phyloP scores from a whole-genome alignment of 176 grass and related monocot genomes.

The Oryza coarctata region DNA sequence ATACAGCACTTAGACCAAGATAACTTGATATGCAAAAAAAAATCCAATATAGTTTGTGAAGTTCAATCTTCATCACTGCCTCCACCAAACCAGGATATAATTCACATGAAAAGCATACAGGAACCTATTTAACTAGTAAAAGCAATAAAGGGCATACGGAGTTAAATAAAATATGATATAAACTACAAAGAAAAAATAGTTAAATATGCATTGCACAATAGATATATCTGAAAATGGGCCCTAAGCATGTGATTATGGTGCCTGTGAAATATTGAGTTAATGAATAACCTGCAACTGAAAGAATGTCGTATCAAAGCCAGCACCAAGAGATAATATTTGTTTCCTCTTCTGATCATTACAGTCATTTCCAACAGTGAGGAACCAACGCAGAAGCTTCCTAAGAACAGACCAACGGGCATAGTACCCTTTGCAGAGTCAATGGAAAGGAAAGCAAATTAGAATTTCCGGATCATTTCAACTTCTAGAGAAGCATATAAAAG shows the following conservation, averaged over 20 bases:
- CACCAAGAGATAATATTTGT: slow-evolving; percentile 91
- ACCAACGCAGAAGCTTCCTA: slow-evolving; percentile 70
- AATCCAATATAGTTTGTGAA: neutral
- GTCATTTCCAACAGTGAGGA: slow-evolving; percentile 52
- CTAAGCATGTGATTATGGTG: neutral
- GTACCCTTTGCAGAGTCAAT: slow-evolving; percentile 58
- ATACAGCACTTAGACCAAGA: slow-evolving; percentile 17
- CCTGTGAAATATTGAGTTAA: neutral
- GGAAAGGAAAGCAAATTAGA: neutral
- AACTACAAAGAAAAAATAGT: neutral
- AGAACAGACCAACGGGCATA: slow-evolving; percentile 90
- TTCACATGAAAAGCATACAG: neutral
- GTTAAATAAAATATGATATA: neutral
- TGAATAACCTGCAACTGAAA: slow-evolving; percentile 80
- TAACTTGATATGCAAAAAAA: neutral
- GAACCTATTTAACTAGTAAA: too few relatives aligned
- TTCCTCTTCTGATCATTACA: slow-evolving; percentile 44
- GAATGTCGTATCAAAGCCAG: slow-evolving; percentile 94
- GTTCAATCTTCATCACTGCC: slow-evolving; percentile 6
- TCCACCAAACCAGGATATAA: slow-evolving; percentile 4
- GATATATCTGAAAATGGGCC: neutral
- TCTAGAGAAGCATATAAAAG: neutral
- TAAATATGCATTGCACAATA: neutral
- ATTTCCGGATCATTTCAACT: neutral
- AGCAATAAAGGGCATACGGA: neutral